Evolutionary conservation across 345 rosid genomes (phyloP).

Genomic region (Pugionium dolabratum): DNA sequence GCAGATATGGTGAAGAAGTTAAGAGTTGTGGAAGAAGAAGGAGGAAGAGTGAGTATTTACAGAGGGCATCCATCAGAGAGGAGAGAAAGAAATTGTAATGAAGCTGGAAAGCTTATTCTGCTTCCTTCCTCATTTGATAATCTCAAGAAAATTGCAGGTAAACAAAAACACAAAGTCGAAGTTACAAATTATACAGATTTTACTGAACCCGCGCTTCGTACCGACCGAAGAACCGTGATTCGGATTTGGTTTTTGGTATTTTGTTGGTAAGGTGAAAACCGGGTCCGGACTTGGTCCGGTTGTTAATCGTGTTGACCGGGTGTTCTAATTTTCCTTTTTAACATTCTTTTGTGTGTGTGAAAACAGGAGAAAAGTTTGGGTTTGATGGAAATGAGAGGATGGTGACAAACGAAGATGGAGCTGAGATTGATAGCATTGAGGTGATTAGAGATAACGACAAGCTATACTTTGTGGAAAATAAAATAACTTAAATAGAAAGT

Average conservation of each 20-base stretch:
- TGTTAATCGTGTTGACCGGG: conserved; percentile 9
- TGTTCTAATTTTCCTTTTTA: not conserved
- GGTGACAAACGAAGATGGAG: conserved; percentile 69
- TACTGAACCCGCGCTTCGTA: not conserved
- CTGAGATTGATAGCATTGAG: conserved; percentile 79
- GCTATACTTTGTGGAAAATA: conserved; percentile 59
- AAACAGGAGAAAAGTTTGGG: conserved; percentile 68
- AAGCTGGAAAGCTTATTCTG: conserved; percentile 64
- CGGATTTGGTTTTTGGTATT: not conserved
- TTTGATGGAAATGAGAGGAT: conserved; percentile 54
- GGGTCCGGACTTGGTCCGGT: conserved; percentile 4
- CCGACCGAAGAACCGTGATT: conserved; percentile 9
- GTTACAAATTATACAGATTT: not conserved
- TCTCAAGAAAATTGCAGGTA: conserved; percentile 82
- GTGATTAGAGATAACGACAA: conserved; percentile 89
- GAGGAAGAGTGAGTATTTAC: conserved; percentile 64
- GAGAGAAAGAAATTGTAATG: conserved; percentile 39
- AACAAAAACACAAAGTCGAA: not conserved
- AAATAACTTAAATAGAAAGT: conserved; percentile 12
- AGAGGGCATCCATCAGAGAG: conserved; percentile 74
- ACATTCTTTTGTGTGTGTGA: conserved; percentile 2
- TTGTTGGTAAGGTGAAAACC: not conserved
- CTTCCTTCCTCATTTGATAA: conserved; percentile 71
- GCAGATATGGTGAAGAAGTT: conserved; percentile 51
- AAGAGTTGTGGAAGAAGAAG: conserved; percentile 34